These are phyloP conservation scores for Globisporangium middletonii DNA, from an alignment of 352 stramenopile genomes.

Conservation along the genomic window DNA sequence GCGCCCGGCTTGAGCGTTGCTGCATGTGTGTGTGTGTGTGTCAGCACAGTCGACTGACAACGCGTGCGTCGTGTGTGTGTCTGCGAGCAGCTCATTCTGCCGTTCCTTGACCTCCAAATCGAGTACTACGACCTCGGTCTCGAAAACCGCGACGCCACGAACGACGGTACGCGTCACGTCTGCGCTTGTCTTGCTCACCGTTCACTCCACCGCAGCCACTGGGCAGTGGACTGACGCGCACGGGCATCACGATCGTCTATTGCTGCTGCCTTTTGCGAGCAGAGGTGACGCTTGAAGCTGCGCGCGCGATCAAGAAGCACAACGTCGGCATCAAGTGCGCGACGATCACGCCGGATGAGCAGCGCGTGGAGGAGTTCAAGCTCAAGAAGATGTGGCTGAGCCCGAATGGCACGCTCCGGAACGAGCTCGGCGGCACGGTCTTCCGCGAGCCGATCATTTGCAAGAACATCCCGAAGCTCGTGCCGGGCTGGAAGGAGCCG, in stretches of 20 bases:
- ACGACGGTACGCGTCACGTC: constrained; percentile 35
- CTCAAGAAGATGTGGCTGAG: constrained; percentile 85
- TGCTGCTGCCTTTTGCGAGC: background rate
- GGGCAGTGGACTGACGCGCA: too few relatives aligned
- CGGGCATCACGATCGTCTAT: too few relatives aligned
- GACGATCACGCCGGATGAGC: constrained; percentile 86
- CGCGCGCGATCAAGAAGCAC: constrained; percentile 68
- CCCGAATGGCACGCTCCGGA: constrained; percentile 85
- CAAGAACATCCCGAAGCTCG: constrained; percentile 81
- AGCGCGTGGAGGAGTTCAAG: constrained; percentile 73
- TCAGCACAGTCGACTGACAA: background rate
- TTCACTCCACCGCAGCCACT: background rate
- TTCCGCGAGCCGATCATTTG: constrained; percentile 88
- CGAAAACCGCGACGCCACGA: constrained; percentile 70
- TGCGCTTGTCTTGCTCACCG: too few relatives aligned
- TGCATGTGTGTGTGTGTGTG: background rate
- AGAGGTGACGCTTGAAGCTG: constrained; percentile 77
- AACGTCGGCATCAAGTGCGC: constrained; percentile 87
- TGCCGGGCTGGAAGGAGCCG: constrained; percentile 82
- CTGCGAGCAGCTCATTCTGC: constrained; percentile 55
- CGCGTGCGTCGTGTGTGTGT: background rate
- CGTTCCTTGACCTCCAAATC: constrained; percentile 81
- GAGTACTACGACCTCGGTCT: constrained; percentile 85
- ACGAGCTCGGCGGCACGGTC: constrained; percentile 81
- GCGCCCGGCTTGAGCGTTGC: background rate